These are phyloP conservation scores for Vitis labrusca DNA, from an alignment of 164 flowering plant genomes.

Conservation along the genomic window DNA sequence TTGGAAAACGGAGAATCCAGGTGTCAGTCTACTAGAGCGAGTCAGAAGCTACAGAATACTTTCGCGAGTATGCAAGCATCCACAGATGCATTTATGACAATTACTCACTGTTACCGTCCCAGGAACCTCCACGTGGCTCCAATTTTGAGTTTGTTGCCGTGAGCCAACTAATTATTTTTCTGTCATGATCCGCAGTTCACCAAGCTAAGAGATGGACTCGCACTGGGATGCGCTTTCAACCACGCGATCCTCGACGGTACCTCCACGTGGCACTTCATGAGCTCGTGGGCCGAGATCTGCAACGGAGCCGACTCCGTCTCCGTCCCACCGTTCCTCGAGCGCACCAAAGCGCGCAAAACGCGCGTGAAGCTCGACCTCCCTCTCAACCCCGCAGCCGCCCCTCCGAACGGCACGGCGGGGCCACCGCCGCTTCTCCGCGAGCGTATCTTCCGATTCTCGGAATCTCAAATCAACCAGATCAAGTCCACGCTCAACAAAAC, in stretches of 20 bases:
- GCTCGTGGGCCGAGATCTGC: conserved; percentile 84
- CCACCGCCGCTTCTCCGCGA: conserved; percentile 44
- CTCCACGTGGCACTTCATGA: conserved; percentile 98
- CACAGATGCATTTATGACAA: too few species aligned
- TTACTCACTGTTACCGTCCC: too few species aligned
- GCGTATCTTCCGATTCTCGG: conserved; percentile 80
- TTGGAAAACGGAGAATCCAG: too few species aligned
- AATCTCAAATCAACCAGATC: conserved; percentile 55
- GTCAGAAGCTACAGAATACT: too few species aligned
- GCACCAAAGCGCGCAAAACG: conserved; percentile 73
- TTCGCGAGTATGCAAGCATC: too few species aligned
- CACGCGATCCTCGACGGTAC: conserved; percentile 87
- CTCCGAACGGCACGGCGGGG: conserved; percentile 26
- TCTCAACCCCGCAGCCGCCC: conserved; percentile 20
- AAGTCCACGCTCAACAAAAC: conserved; percentile 55
- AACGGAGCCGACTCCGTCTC: conserved; percentile 50
- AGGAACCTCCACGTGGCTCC: too few species aligned
- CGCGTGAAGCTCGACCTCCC: conserved; percentile 81
- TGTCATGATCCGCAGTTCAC: conserved; percentile 49
- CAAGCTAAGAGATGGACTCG: conserved; percentile 84
- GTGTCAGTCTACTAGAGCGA: too few species aligned
- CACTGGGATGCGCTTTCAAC: conserved; percentile 89
- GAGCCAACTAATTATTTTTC: too few species aligned
- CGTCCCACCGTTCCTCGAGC: conserved; percentile 73
- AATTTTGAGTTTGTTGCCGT: too few species aligned